Percentiles rank a stretch among this genome's conserved stretches.
phyloP scores from a whole-genome alignment of 2,329 filamentous ascomycete species.

The Bipolaris oryzae region DNA sequence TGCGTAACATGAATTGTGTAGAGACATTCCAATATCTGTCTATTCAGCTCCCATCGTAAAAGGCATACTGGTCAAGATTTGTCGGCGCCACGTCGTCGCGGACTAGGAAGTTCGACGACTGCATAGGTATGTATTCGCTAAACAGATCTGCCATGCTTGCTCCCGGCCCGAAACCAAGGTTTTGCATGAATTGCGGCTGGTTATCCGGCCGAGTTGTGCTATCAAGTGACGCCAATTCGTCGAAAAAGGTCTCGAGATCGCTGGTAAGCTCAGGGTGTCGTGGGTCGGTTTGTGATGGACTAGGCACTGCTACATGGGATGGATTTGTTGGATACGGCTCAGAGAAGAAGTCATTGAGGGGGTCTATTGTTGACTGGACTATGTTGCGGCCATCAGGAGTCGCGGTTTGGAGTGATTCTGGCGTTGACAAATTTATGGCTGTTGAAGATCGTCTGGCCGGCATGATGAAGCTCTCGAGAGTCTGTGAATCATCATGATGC shows the following conservation, averaged over 20 bases:
- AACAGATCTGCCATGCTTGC: constrained; percentile 63
- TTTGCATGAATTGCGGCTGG: constrained; percentile 69
- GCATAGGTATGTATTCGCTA: constrained; percentile 50
- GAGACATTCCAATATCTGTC: neutral
- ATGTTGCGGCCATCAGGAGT: constrained; percentile 7
- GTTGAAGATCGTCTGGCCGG: constrained; percentile 5
- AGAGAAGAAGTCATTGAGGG: constrained; percentile 19
- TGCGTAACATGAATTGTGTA: neutral
- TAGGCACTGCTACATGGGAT: constrained; percentile 3
- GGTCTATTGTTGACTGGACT: constrained; percentile 3
- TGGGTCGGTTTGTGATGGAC: constrained; percentile 24
- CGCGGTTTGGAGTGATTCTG: constrained; percentile 28
- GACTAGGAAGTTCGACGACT: constrained; percentile 42
- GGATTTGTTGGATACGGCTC: constrained; percentile 11
- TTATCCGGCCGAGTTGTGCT: constrained; percentile 59
- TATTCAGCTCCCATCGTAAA: constrained; percentile 33
- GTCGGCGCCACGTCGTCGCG: constrained; percentile 22
- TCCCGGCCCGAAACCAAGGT: constrained; percentile 68
- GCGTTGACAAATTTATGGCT: constrained; percentile 23
- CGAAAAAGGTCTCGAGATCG: constrained; percentile 61
- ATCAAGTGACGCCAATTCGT: constrained; percentile 64
- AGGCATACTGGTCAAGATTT: constrained; percentile 34
- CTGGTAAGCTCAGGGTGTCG: constrained; percentile 47
- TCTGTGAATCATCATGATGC: neutral
- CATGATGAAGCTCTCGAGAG: constrained; percentile 3